A percentile compares a stretch with the other conserved stretches of the same genome.
phyloP scores from a whole-genome alignment of 768 basidiomycete species.

The Tubosaeta sp. region DNA sequence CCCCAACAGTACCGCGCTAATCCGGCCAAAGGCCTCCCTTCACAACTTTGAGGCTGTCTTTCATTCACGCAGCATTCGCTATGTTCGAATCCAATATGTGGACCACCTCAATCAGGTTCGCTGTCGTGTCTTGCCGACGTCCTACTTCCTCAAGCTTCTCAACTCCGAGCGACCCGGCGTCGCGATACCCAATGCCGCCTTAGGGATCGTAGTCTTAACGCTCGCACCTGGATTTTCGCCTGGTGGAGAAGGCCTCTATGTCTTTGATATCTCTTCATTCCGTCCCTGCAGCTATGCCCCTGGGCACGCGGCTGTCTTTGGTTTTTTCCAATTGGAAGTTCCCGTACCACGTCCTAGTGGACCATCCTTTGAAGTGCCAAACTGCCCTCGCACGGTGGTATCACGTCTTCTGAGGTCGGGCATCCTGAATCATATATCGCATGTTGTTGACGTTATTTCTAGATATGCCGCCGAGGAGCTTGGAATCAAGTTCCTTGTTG shows the following conservation, averaged over 20 bases:
- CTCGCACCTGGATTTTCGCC: conserved; percentile 47
- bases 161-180: conserved; percentile 50
- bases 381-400: conserved; percentile 60
- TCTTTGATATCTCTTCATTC: conserved; percentile 51
- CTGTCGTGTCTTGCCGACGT: conserved; percentile 54
- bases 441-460: neutral
- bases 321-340: conserved; percentile 61
- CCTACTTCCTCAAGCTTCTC: conserved; percentile 46
- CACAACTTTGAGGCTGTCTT: conserved; percentile 4
- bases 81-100: conserved; percentile 63
- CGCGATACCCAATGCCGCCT: conserved; percentile 37
- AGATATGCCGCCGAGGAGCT: conserved; percentile 32
- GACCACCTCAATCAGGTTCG: conserved; percentile 58
- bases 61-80: conserved; percentile 20
- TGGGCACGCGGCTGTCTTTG: conserved; percentile 59
- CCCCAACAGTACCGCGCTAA: neutral
- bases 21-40: neutral
- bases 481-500: conserved; percentile 54
- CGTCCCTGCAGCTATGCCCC: conserved; percentile 54
- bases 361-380: conserved; percentile 38
- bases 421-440: neutral
- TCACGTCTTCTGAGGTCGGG: conserved; percentile 48
- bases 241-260: conserved; percentile 58
- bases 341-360: conserved; percentile 32
- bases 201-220: conserved; percentile 50